Base-by-base conservation (phyloP, 2,329 filamentous ascomycete species). In the Emmonsiellopsis sp. region DNA sequence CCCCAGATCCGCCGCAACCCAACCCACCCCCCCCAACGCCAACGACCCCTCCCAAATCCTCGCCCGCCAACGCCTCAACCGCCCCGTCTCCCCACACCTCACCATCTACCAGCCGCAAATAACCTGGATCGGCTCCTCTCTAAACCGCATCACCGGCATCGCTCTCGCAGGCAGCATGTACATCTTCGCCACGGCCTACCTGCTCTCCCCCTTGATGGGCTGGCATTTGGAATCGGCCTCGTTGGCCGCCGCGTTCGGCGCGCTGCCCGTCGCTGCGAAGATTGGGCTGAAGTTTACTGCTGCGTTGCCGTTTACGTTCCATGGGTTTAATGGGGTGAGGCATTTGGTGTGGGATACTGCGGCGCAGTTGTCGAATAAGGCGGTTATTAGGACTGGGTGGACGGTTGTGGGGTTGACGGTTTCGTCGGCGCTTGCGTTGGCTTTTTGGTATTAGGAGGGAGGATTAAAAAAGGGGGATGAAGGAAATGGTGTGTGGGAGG, bases 21-120 rank as follows among this genome's bases (percentile, higher is more conserved):
- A 43, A 51, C 53, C 72, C 63, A 37, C 61, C 61, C 30, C 52
- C 15, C 15, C 35, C 51, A 52, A 63, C 30, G 59, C 64, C 43
- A 58, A 65, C 55, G 69, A 73, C 52, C 65, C 67, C 10, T 67
- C 56, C 55, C 64, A 69, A 61, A 82, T 95, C 73, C 88, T 96
- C 67, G 84, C 81, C 65, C 76, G 82, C 66, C 91, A 96, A 78
- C 91, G 91, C 65, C 79, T 85, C 53, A 73, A 79, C 66, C 91
- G 91, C 51, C 91, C 91, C 67, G 79, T 95, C 63, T 80, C 89
- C 45, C 91, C 91, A 53, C 90, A 96, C 69, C 82, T 96, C 58
- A 70, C 75, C 66, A 91, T 94, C 80, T 96, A 96, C 83, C 80
- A 83, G 70, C 81, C 86, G 56, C 83, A 89, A 72, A 87, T 96